Evolutionary conservation across 192 early-diverging fungal genomes (phyloP).

Genomic region (Backusella mclennaniae): DNA sequence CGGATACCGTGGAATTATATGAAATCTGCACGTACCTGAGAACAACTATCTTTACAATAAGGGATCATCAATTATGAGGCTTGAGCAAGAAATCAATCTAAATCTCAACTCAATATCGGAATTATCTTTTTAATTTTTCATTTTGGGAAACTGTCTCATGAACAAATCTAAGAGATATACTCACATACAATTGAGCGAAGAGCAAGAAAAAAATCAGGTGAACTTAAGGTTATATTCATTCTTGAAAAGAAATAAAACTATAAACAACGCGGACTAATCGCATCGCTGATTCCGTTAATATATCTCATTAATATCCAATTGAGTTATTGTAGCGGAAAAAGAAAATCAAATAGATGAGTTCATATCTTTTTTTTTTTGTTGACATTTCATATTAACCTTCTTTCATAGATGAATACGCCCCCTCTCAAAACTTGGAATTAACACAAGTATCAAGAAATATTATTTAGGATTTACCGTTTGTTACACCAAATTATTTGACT

Average conservation of each 20-base stretch:
- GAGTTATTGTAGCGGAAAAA: neutral
- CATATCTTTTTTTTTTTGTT: neutral
- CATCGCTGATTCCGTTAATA: neutral
- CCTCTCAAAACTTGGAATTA: neutral
- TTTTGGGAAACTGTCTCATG: constrained; percentile 6
- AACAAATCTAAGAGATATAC: neutral
- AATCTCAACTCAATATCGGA: neutral
- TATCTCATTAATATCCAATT: neutral
- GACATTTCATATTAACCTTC: neutral
- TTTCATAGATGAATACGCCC: neutral
- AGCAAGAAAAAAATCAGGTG: neutral
- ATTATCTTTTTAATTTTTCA: neutral
- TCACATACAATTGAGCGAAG: neutral
- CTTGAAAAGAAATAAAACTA: neutral
- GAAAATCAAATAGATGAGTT: neutral
- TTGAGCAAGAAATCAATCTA: neutral
- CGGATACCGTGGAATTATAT: neutral
- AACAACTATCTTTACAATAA: neutral
- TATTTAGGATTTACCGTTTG: neutral
- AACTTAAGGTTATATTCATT: neutral
- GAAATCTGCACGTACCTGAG: neutral
- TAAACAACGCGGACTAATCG: neutral
- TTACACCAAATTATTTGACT: neutral
- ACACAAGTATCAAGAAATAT: neutral
- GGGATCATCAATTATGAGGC: neutral